These are phyloP conservation scores for Thermomucor indicae-seudaticae DNA, from an alignment of 371 early-diverging fungal species.

Conservation along the genomic window DNA sequence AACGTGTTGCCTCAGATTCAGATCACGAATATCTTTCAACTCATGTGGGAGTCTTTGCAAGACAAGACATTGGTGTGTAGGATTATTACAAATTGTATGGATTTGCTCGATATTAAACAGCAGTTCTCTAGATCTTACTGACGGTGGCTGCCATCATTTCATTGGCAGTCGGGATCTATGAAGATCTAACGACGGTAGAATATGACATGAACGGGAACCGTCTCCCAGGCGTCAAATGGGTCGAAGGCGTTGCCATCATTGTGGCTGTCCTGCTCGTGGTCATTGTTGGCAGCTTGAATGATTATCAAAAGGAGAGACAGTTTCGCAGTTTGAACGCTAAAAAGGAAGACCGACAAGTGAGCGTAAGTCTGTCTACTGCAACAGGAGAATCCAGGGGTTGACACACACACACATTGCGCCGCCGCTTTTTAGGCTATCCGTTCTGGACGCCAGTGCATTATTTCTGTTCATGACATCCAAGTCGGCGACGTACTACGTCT, in stretches of 20 bases:
- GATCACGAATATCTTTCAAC: slow-evolving; percentile 53
- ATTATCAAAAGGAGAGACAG: slow-evolving; percentile 83
- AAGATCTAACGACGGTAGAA: slow-evolving; percentile 58
- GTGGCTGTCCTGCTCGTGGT: slow-evolving; percentile 81
- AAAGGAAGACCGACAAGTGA: slow-evolving; percentile 74
- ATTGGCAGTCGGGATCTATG: slow-evolving; percentile 83
- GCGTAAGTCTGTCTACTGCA: slow-evolving; percentile 4
- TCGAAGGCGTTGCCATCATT: slow-evolving; percentile 77
- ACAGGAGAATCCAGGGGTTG: too few species aligned
- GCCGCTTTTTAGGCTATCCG: slow-evolving; percentile 67
- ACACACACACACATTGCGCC: slow-evolving; percentile 7
- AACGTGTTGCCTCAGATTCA: slow-evolving; percentile 65
- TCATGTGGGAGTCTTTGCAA: slow-evolving; percentile 74
- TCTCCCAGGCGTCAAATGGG: slow-evolving; percentile 61
- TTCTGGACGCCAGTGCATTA: slow-evolving; percentile 62
- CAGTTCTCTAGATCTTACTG: slow-evolving; percentile 55
- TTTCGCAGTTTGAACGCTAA: slow-evolving; percentile 79
- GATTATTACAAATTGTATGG: neutral
- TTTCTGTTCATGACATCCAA: slow-evolving; percentile 81
- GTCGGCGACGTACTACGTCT: slow-evolving; percentile 88
- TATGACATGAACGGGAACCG: slow-evolving; percentile 23
- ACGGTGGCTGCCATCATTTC: slow-evolving; percentile 82
- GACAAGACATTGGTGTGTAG: slow-evolving; percentile 75
- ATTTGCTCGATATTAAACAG: neutral
- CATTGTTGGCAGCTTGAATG: slow-evolving; percentile 74